Conservation (phyloP, 352 stramenopile species). For the Discostella stelligera region DNA sequence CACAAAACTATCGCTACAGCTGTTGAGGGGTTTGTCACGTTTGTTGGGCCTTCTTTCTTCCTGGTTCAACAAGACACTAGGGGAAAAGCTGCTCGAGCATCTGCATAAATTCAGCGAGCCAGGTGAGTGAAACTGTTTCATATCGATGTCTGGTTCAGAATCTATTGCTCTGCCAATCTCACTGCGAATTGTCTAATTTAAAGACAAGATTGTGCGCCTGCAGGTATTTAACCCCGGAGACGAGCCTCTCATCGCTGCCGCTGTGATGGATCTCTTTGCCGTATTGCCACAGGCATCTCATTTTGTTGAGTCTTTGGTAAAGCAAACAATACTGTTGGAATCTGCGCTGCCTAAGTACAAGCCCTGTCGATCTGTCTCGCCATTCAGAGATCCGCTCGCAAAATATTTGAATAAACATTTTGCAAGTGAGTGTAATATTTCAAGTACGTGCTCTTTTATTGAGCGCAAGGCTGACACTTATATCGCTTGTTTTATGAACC, state of each 20-base stretch:
- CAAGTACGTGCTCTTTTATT: slow-evolving; percentile 41
- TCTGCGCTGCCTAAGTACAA: slow-evolving; percentile 89
- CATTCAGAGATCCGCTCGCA: slow-evolving; percentile 90
- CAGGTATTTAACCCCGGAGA: slow-evolving; percentile 84
- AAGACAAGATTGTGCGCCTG: slow-evolving; percentile 60
- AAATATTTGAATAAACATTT: slow-evolving; percentile 88
- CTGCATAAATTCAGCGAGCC: slow-evolving; percentile 85
- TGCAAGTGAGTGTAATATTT: slow-evolving; percentile 80
- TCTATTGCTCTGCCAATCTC: neutral
- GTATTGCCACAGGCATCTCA: slow-evolving; percentile 91
- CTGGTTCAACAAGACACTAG: slow-evolving; percentile 97
- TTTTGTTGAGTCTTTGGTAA: slow-evolving; percentile 94
- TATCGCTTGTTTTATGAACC: slow-evolving; percentile 14
- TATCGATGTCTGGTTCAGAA: neutral
- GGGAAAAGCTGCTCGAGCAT: slow-evolving; percentile 96
- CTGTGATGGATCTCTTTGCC: slow-evolving; percentile 95
- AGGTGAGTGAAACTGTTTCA: slow-evolving; percentile 21
- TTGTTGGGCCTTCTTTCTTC: slow-evolving; percentile 92
- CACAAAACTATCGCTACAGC: slow-evolving; percentile 92
- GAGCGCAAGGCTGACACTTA: neutral
- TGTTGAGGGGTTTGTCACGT: slow-evolving; percentile 90
- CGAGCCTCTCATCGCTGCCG: slow-evolving; percentile 91
- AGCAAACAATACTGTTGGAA: slow-evolving; percentile 93
- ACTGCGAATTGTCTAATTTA: slow-evolving; percentile 53
- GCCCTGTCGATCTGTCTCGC: slow-evolving; percentile 87